A percentile compares a stretch with the other conserved stretches of the same genome.
Evolutionary conservation across 1,284 basidiomycete genomes (phyloP).

Genomic region (Cutaneotrichosporon sp.): DNA sequence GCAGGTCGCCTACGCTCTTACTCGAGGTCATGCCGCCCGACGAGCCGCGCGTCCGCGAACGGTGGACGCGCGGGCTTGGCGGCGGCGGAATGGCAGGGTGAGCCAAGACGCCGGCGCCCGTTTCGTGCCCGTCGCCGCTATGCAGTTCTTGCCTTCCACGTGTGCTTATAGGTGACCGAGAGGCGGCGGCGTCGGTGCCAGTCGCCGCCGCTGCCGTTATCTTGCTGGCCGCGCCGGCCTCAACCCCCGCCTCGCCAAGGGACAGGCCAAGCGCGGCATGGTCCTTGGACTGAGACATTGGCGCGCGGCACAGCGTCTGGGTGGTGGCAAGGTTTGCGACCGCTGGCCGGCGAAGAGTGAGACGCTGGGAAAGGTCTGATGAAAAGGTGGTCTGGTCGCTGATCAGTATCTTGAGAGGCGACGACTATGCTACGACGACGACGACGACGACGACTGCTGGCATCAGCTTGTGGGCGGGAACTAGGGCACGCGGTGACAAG

Average conservation of each 20-base stretch:
- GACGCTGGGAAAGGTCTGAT: too few species aligned
- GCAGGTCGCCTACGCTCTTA: conserved; percentile 38
- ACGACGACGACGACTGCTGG: too few species aligned
- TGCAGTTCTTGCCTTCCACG: neutral
- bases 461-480: too few species aligned
- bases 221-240: too few species aligned
- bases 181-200: neutral
- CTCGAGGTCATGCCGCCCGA: conserved; percentile 30
- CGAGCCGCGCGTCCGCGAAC: conserved; percentile 30
- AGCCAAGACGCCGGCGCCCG: neutral
- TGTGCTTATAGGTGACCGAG: neutral
- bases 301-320: neutral
- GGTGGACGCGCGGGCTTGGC: conserved; percentile 38
- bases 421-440: too few species aligned
- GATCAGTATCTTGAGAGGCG: too few species aligned
- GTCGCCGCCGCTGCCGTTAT: too few species aligned
- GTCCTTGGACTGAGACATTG: neutral
- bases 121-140: conserved; percentile 1
- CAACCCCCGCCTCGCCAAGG: neutral
- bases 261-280: conserved; percentile 6
- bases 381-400: too few species aligned
- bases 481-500: too few species aligned
- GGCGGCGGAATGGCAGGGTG: conserved; percentile 33
- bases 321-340: too few species aligned
- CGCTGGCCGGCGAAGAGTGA: too few species aligned